Conservation (phyloP, 345 rosid species). For the Noccaea caerulescens region DNA sequence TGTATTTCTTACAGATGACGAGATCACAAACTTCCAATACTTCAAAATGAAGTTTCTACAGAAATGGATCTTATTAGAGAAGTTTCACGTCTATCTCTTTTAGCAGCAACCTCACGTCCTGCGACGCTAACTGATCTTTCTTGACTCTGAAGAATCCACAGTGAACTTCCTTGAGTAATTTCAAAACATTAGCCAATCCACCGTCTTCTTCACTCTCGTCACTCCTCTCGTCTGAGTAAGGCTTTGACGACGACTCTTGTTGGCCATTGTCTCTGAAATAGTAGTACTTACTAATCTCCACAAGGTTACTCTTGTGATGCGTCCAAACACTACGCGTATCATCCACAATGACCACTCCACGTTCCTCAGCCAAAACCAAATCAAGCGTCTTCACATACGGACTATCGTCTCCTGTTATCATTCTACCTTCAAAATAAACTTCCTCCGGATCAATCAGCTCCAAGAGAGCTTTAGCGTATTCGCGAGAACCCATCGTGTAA, state of each 20-base stretch:
- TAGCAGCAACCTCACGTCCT: constrained; percentile 23
- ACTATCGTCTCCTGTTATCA: constrained; percentile 21
- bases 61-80: background rate
- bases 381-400: constrained; percentile 14
- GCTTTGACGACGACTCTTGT: background rate
- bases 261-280: constrained; percentile 52
- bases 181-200: constrained; percentile 7
- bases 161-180: constrained; percentile 9
- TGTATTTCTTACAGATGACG: background rate
- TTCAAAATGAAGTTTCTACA: background rate
- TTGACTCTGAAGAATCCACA: constrained; percentile 10
- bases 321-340: constrained; percentile 4
- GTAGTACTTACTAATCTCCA: constrained; percentile 46
- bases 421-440: constrained; percentile 1
- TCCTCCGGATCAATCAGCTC: constrained; percentile 18
- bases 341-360: constrained; percentile 24
- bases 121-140: background rate
- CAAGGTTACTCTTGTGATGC: constrained; percentile 11
- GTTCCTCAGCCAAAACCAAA: constrained; percentile 23
- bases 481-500: constrained; percentile 27
- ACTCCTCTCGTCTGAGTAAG: constrained; percentile 16
- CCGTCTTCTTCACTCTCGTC: constrained; percentile 24
- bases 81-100: background rate
- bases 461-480: constrained; percentile 1
- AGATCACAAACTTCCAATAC: background rate